These are phyloP conservation scores for Luvunga scandens DNA, from an alignment of 345 rosid species.

Conservation along the genomic window DNA sequence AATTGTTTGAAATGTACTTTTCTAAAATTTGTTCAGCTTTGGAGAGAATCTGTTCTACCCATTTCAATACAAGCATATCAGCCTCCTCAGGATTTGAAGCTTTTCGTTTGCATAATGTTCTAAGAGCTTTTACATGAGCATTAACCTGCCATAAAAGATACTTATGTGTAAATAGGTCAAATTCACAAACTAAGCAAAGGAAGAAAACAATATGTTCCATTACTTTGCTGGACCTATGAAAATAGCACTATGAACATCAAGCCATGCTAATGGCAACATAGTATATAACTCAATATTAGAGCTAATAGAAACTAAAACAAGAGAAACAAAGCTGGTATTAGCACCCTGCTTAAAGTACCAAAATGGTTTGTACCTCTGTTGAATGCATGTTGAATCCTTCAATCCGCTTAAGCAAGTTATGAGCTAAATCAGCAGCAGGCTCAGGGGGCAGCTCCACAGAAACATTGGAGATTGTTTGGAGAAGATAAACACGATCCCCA, in stretches of 20 bases:
- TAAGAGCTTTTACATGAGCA: conserved; percentile 90
- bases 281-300: not conserved
- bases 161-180: conserved; percentile 16
- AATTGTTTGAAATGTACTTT: conserved; percentile 45
- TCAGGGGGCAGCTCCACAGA: conserved; percentile 79
- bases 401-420: conserved; percentile 70
- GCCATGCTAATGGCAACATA: not conserved
- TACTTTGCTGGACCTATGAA: not conserved
- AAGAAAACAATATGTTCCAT: not conserved
- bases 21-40: conserved; percentile 62
- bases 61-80: conserved; percentile 61
- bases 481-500: conserved; percentile 82
- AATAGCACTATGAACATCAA: not conserved
- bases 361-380: conserved; percentile 63
- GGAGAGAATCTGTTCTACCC: conserved; percentile 64
- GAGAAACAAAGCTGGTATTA: not conserved
- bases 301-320: not conserved
- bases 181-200: not conserved
- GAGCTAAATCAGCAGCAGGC: conserved; percentile 87
- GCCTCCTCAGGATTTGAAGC: conserved; percentile 59
- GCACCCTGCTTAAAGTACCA: not conserved
- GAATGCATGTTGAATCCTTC: conserved; percentile 81
- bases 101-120: conserved; percentile 75
- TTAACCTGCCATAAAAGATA: conserved; percentile 60
- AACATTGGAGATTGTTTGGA: conserved; percentile 89